Evolutionary conservation across 495 filamentous ascomycete genomes (phyloP).

Genomic region (Geopyxis carbonaria): DNA sequence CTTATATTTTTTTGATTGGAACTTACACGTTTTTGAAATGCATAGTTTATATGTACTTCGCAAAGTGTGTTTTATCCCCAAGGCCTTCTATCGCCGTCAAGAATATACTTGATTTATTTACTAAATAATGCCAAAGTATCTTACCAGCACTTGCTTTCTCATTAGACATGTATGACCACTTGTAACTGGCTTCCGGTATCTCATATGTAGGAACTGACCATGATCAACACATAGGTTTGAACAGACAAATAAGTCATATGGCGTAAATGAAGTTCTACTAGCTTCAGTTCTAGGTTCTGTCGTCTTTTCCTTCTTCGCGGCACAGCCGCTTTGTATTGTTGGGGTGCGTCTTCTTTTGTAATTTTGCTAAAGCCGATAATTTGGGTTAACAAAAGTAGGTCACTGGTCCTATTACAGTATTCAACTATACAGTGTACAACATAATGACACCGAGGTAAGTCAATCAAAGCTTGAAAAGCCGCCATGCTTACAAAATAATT

Average conservation of each 20-base stretch:
- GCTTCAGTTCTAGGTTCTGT: constrained; percentile 61
- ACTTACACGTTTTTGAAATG: too few relatives aligned
- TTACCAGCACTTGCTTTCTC: constrained; percentile 70
- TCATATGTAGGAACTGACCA: not conserved
- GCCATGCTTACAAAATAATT: constrained; percentile 2
- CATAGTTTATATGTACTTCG: constrained; percentile 75
- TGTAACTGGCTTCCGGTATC: not conserved
- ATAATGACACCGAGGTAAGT: constrained; percentile 42
- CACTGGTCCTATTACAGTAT: constrained; percentile 62
- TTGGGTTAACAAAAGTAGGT: too few relatives aligned
- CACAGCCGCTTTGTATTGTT: constrained; percentile 72
- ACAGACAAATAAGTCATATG: constrained; percentile 61
- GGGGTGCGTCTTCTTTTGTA: constrained; percentile 55
- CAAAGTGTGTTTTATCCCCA: constrained; percentile 41
- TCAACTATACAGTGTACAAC: constrained; percentile 76
- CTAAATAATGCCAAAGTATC: constrained; percentile 36
- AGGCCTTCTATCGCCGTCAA: constrained; percentile 3
- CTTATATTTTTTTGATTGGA: too few relatives aligned
- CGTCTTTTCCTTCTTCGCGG: constrained; percentile 57
- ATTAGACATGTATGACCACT: constrained; percentile 56
- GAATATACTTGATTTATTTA: constrained; percentile 3
- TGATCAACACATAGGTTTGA: constrained; percentile 29
- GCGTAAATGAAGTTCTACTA: constrained; percentile 70
- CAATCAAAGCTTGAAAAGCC: not conserved
- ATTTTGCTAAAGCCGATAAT: not conserved